Evolutionary conservation across 2,329 filamentous ascomycete genomes (phyloP), one percentile per base, ranked within the genome.

Genomic region (Colletotrichum karsti): DNA sequence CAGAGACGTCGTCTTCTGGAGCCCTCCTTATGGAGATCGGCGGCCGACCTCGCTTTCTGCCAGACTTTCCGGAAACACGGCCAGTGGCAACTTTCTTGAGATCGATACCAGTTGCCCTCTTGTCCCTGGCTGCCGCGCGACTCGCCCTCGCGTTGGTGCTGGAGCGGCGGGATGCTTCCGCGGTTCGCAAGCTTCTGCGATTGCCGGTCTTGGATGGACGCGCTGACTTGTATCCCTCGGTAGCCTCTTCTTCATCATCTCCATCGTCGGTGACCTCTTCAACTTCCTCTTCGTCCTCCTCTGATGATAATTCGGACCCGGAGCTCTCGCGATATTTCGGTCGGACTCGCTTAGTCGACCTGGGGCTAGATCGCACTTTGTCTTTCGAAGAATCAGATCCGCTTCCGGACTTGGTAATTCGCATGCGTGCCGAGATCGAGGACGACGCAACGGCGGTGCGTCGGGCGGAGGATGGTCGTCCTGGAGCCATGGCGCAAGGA

Each of bases 401-500:
- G 28, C 26, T 13, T 26, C 30, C 42, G 13, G 61, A n/a, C 35
- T 68, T 65, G 8, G 60, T 55, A 2, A 65, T 53, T 28, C 46
- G 53, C 28, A 48, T 59, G 18, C 33, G 65, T 9, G 56, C 20
- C 9, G 28, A n/a, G 8, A 20, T 22, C 15, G 60, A 59, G 18
- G 60, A 46, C 13, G 44, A 22, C 3, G 6, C 18, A 18, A 33
- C 55, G 30, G 54, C 15, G 13, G 41, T 54, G 35, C 65, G 65
- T 24, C 65, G 65, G 30, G 39, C 30, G 35, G 30, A 18, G 18
- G 46, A 22, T 28, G 54, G 28, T 18, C 60, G 60, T 30, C 39
- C 24, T 33, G 65, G 26, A 26, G 65, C 46, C 65, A 68, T 68
- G 30, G 37, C 39, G 46, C 51, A 54, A 26, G 30, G 46, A 48